A percentile compares a stretch with the other conserved stretches of the same genome.
phyloP scores from a whole-genome alignment of 352 stramenopile genomes.

The Heterotrichella gracilis region DNA sequence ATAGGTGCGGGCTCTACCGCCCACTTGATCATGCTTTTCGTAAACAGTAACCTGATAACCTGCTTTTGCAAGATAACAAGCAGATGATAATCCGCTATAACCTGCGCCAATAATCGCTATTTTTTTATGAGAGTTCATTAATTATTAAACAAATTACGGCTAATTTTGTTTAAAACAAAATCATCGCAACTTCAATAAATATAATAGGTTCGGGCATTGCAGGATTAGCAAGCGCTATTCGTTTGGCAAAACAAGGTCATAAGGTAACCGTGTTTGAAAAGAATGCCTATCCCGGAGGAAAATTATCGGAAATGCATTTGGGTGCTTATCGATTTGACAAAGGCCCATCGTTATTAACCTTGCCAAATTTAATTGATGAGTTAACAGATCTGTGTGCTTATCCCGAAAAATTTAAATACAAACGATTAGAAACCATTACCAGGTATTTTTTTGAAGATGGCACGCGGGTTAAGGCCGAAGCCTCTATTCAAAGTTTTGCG shows the following conservation, averaged over 20 bases:
- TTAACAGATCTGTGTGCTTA: background rate
- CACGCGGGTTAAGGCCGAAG: background rate
- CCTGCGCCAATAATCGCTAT: conserved; percentile 15
- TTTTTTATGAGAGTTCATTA: no score
- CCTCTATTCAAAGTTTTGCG: background rate
- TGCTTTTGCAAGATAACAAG: conserved; percentile 14
- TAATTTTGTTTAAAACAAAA: no score
- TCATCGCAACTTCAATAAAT: background rate
- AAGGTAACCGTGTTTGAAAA: background rate
- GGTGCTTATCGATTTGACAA: background rate
- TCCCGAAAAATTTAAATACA: background rate
- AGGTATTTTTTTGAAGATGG: conserved; percentile 2
- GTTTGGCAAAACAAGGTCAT: background rate
- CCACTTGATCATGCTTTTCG: conserved; percentile 17
- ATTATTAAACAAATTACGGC: no score
- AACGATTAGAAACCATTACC: background rate
- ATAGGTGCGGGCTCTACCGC: conserved; percentile 14
- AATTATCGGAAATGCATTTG: background rate
- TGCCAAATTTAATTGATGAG: background rate
- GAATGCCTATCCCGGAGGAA: background rate
- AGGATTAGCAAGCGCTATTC: background rate
- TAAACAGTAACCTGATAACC: conserved; percentile 17
- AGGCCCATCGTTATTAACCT: background rate
- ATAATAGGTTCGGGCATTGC: background rate
- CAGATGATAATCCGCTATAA: conserved; percentile 15